These are phyloP conservation scores for Endotrypanum monterogeii DNA, from an alignment of 208 protist species.

Conservation along the genomic window DNA sequence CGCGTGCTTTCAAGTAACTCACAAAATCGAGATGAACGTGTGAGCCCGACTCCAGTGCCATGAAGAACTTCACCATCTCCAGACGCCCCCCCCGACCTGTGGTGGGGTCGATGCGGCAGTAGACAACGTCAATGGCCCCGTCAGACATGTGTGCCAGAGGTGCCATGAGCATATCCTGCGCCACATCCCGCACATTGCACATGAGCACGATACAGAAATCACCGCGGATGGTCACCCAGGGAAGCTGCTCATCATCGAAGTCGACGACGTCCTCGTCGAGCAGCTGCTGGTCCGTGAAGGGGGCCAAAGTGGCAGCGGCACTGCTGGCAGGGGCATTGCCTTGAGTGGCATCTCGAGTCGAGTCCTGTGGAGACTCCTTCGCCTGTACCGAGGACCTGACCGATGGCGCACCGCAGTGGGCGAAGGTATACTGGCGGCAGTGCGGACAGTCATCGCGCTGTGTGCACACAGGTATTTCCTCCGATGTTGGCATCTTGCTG, in stretches of 20 bases:
- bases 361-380: slow-evolving; percentile 14
- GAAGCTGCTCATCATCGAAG: slow-evolving; percentile 60
- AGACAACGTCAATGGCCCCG: slow-evolving; percentile 82
- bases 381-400: slow-evolving; percentile 12
- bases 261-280: slow-evolving; percentile 58
- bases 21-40: slow-evolving; percentile 70
- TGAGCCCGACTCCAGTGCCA: slow-evolving; percentile 50
- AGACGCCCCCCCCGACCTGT: slow-evolving; percentile 39
- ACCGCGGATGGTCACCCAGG: slow-evolving; percentile 80
- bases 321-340: background rate
- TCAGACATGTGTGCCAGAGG: slow-evolving; percentile 77
- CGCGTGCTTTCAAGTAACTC: slow-evolving; percentile 82
- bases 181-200: slow-evolving; percentile 68
- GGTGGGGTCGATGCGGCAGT: slow-evolving; percentile 40
- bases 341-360: slow-evolving; percentile 5
- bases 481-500: slow-evolving; percentile 42
- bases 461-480: slow-evolving; percentile 66
- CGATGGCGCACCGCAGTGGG: slow-evolving; percentile 10
- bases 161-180: slow-evolving; percentile 81
- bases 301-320: slow-evolving; percentile 17
- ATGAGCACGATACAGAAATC: slow-evolving; percentile 67
- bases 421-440: slow-evolving; percentile 46
- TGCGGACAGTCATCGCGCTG: slow-evolving; percentile 61
- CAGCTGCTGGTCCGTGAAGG: slow-evolving; percentile 37
- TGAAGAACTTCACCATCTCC: slow-evolving; percentile 79